Percentiles rank a stretch among this genome's conserved stretches.
phyloP scores from a whole-genome alignment of 1,139 yeast species.

The Candida labiduridarum region DNA sequence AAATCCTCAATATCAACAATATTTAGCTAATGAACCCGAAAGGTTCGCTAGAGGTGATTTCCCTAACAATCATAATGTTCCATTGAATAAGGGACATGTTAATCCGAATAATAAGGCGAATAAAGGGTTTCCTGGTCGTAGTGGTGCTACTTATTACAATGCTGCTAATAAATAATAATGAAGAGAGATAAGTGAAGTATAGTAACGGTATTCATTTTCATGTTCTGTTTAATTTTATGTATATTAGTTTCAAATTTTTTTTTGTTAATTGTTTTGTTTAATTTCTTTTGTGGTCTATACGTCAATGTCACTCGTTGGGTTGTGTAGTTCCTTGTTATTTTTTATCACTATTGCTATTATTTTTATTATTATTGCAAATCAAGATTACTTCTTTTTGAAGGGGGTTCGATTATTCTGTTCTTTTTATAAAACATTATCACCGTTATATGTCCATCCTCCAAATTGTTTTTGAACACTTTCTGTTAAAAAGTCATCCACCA shows the following conservation, averaged over 20 bases:
- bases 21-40: slow-evolving; percentile 34
- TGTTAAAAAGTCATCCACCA: slow-evolving; percentile 86
- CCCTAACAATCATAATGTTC: slow-evolving; percentile 41
- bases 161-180: slow-evolving; percentile 34
- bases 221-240: neutral
- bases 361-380: no score
- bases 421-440: slow-evolving; percentile 39
- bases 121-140: slow-evolving; percentile 40
- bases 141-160: slow-evolving; percentile 42
- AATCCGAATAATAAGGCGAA: slow-evolving; percentile 29
- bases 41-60: slow-evolving; percentile 34
- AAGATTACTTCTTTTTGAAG: neutral
- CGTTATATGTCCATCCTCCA: slow-evolving; percentile 98
- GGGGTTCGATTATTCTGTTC: neutral
- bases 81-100: slow-evolving; percentile 32
- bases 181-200: neutral
- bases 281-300: slow-evolving; percentile 3
- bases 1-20: slow-evolving; percentile 42
- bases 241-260: neutral
- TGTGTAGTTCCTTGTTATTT: no score
- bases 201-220: no score
- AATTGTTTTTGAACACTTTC: slow-evolving; percentile 94
- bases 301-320: neutral
- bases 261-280: neutral
- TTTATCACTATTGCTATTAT: no score